Evolutionary conservation across 768 basidiomycete species (phyloP), one percentile per base, ranked within the genome.

Genomic region (Gymnopilus dilepis): DNA sequence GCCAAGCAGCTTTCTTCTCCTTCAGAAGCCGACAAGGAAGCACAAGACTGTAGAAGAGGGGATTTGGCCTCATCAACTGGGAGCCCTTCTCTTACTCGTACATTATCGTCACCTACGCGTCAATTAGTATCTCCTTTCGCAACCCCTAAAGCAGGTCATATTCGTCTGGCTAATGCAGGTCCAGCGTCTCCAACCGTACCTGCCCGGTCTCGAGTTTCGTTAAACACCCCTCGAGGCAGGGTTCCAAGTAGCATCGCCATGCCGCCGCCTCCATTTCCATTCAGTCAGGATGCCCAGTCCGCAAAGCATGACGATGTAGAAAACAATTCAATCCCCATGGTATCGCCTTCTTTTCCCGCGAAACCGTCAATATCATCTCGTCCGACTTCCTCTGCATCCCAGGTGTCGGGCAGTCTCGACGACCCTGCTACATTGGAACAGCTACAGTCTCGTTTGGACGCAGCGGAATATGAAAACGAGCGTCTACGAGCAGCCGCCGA

Each of bases 201-300:
- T 28, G 68, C 62, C 31, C 76, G 72, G 59, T 71, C 70, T 21
- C 73, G 79, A 37, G 75, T 82, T 4, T 79, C 82, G 11, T 72
- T 78, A n/a, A 79, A 70, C 61, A 89, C 88, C 11, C 87, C 89
- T 43, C 83, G 89, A 30, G 82, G 84, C 13, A 82, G 91, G 53
- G 70, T 91, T 61, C 89, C 91, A 30, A 91, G 90, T 67, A 79
- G 83, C n/a, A 73, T 90, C 26, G 86, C 90, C 6, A 92, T 94
- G 92, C 92, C 91, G 2, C 92, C 91, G 2, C 91, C 91, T 17
- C 78, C 87, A 0, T 90, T 90, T 12, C 91, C 91, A 6, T 31
- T 59, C 70, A 60, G 52, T 53, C 68, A 54, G 40, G 65, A 55
- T 24, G 59, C 41, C 48, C 50, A 41, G 15, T 41, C 38, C 0